These are phyloP conservation scores for Auricularia auricula-judae DNA, from an alignment of 768 basidiomycete genomes.

Conservation along the genomic window DNA sequence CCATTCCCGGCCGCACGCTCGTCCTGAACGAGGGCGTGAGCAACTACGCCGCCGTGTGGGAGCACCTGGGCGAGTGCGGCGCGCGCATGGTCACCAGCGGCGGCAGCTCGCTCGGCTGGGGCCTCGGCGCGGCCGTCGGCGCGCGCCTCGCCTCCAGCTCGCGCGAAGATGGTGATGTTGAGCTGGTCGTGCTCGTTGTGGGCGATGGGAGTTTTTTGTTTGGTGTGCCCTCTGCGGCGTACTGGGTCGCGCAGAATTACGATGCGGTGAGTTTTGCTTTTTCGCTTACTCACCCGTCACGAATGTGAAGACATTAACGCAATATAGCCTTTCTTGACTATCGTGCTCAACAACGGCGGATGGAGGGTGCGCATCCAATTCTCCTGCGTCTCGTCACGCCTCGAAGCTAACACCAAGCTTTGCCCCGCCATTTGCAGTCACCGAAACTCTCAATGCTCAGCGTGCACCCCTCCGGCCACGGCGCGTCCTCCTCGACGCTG, in stretches of 20 bases:
- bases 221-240: conserved; percentile 51
- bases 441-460: conserved; percentile 56
- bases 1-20: conserved; percentile 32
- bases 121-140: conserved; percentile 53
- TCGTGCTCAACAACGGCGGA: conserved; percentile 63
- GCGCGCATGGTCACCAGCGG: conserved; percentile 41
- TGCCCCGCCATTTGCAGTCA: conserved; percentile 24
- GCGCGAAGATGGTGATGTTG: conserved; percentile 21
- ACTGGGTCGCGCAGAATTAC: conserved; percentile 65
- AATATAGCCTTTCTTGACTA: conserved; percentile 53
- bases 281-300: background rate
- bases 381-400: background rate
- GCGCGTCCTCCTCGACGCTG: conserved; percentile 33
- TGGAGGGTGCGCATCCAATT: conserved; percentile 35
- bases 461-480: conserved; percentile 49
- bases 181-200: conserved; percentile 48
- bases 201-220: conserved; percentile 67
- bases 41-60: conserved; percentile 43
- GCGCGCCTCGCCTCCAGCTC: conserved; percentile 33
- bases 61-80: conserved; percentile 29
- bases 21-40: conserved; percentile 56
- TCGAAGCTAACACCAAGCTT: background rate
- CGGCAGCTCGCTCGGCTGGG: conserved; percentile 60
- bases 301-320: background rate
- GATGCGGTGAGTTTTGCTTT: conserved; percentile 36